Base-by-base conservation (phyloP, 305 asterid genomes). In the Vinca major region DNA sequence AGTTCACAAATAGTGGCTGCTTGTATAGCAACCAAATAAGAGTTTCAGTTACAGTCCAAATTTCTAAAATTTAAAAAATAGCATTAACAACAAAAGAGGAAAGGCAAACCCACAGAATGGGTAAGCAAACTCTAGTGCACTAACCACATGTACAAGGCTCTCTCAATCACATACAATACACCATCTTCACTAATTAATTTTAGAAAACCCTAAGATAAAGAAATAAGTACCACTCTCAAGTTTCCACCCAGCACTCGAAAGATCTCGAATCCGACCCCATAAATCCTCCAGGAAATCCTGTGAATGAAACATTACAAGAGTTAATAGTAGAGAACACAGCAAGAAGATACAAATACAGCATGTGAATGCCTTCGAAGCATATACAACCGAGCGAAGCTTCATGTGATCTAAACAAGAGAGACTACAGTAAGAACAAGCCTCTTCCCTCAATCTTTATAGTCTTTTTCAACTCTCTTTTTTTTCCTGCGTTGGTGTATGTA, bases 211-310 rank as follows among this genome's bases (percentile, higher is more conserved):
- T 62, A 70, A 40, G 14, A 39, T 49, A 63, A 21, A 72, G 67
- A 49, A 4, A 71, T 71, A 75, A 77, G 40, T 94, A 94, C 99
- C 98, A 69, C 96, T 94, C 77, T 86, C 96, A 76, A 88, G 85
- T 85, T 94, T 94, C 99, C 99, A 94, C 70, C 88, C 95, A 74
- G 86, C 89, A 87, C 70, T 86, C 66, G 95, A 89, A 78, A 94
- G 96, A 79, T 91, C 96, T 81, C 83, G 98, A 75, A 94, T 75
- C 66, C 93, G 81, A 82, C 85, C 76, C 98, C 98, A 94, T 58
- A 91, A 79, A 73, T 94, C 99, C 86, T 88, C 97, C 90, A 91
- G 72, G 82, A 89, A 88, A 80, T 94, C 99, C 99, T 94, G 78
- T 17, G 69, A 68, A 76, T 58, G 61, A 57, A 75, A 76, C 49